Conservation (phyloP, 192 early-diverging fungal genomes). For the Mycoemilia scoparia region DNA sequence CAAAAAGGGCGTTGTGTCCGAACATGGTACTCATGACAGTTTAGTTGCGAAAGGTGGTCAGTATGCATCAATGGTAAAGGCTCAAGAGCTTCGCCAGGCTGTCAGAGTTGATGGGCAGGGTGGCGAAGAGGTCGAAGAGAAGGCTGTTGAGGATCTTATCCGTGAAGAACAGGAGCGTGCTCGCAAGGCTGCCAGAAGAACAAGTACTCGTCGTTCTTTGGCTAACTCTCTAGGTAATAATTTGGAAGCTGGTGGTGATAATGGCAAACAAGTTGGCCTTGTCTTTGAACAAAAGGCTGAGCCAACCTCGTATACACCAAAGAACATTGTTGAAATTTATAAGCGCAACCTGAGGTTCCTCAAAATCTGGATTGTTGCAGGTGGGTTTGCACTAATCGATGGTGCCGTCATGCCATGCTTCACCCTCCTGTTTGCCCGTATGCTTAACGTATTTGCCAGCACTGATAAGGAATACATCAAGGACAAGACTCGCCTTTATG, state of each 20-base stretch:
- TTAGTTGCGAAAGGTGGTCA: conserved; percentile 41
- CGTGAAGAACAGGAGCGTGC: conserved; percentile 20
- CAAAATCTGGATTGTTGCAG: conserved; percentile 8
- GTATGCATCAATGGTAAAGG: conserved; percentile 29
- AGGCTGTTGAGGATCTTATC: conserved; percentile 13
- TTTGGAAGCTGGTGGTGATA: too few relatives aligned
- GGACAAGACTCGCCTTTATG: conserved; percentile 13
- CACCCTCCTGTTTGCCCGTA: conserved; percentile 39
- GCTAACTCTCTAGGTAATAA: too few relatives aligned
- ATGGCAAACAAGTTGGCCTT: conserved; percentile 4
- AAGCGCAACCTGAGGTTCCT: conserved; percentile 10
- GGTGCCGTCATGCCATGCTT: conserved; percentile 68
- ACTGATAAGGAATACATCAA: conserved; percentile 7
- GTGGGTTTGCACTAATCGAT: conserved; percentile 21
- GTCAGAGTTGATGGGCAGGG: conserved; percentile 11
- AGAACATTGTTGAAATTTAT: conserved; percentile 8
- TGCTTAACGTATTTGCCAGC: conserved; percentile 11
- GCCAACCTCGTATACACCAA: conserved; percentile 7
- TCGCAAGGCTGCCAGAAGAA: conserved; percentile 14
- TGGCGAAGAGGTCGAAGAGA: conserved; percentile 5
- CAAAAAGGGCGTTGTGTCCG: conserved; percentile 44
- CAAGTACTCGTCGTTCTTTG: conserved; percentile 9
- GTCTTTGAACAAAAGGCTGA: too few relatives aligned
- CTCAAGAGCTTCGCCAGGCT: conserved; percentile 72
- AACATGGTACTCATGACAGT: conserved; percentile 64